Conservation (phyloP, 306 rosid genomes). For the Leucaena leucocephala region DNA sequence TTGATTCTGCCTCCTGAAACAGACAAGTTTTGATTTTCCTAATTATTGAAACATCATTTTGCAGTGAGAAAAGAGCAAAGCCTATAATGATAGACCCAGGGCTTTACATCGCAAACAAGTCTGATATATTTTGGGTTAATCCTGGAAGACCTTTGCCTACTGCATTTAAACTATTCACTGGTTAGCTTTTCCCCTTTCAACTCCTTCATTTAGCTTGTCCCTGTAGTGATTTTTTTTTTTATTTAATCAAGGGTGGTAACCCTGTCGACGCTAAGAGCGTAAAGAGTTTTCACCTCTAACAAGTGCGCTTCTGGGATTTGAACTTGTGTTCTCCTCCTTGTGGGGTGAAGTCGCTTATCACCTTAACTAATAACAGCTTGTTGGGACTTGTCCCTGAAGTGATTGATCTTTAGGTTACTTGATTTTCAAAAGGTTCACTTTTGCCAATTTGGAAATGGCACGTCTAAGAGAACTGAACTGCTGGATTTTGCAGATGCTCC, state of each 20-base stretch:
- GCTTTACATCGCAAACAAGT: conserved; percentile 68
- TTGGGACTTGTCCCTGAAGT: background rate
- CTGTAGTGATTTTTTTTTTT: background rate
- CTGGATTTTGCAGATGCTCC: background rate
- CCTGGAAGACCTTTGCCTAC: conserved; percentile 76
- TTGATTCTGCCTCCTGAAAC: background rate
- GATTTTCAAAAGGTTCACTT: conserved; percentile 1
- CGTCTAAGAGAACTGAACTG: conserved; percentile 5
- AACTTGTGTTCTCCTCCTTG: too few species aligned
- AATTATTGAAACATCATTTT: conserved; percentile 21
- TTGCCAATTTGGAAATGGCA: background rate
- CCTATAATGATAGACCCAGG: conserved; percentile 93
- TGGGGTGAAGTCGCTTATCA: too few species aligned
- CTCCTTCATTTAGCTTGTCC: conserved; percentile 12
- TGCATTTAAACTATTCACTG: conserved; percentile 85
- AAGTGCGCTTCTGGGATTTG: too few species aligned
- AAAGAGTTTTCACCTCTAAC: too few species aligned
- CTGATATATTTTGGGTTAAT: conserved; percentile 72
- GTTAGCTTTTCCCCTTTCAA: conserved; percentile 47
- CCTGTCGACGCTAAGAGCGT: too few species aligned
- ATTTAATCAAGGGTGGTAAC: too few species aligned
- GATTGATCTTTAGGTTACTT: conserved; percentile 26
- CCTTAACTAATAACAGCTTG: too few species aligned
- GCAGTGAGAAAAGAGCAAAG: conserved; percentile 85
- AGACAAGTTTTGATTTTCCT: background rate